Percentiles rank a stretch among this genome's conserved stretches.
Conservation (phyloP, 768 basidiomycete genomes). For the Boletus vinaceobasis region DNA sequence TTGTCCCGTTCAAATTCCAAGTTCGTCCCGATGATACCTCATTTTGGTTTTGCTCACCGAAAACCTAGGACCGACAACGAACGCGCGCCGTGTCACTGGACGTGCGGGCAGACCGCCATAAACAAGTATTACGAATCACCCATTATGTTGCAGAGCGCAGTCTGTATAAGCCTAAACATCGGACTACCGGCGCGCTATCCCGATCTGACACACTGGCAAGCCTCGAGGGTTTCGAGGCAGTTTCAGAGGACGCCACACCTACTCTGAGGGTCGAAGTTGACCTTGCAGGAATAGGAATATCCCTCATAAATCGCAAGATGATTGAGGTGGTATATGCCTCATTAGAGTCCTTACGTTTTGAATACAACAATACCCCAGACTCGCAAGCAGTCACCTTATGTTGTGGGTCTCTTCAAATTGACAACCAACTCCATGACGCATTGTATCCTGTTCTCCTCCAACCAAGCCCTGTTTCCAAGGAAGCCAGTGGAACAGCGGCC, state of each 20-base stretch:
- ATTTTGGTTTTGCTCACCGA: neutral
- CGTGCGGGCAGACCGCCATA: slow-evolving; percentile 83
- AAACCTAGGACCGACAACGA: slow-evolving; percentile 48
- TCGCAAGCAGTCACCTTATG: slow-evolving; percentile 79
- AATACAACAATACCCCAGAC: slow-evolving; percentile 75
- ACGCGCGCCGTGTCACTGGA: slow-evolving; percentile 80
- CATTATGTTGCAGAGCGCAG: slow-evolving; percentile 83
- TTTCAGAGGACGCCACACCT: slow-evolving; percentile 68
- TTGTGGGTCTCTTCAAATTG: slow-evolving; percentile 87
- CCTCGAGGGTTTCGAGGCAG: slow-evolving; percentile 79
- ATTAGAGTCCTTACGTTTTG: slow-evolving; percentile 72
- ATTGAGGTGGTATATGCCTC: slow-evolving; percentile 89
- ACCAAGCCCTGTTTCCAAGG: slow-evolving; percentile 82
- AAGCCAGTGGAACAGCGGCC: slow-evolving; percentile 70
- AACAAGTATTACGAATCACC: slow-evolving; percentile 82
- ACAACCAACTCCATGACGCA: slow-evolving; percentile 97
- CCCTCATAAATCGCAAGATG: slow-evolving; percentile 82
- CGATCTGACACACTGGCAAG: slow-evolving; percentile 69
- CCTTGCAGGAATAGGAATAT: slow-evolving; percentile 88
- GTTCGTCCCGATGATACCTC: slow-evolving; percentile 38
- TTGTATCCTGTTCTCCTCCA: slow-evolving; percentile 93
- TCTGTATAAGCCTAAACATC: slow-evolving; percentile 76
- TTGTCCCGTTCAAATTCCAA: slow-evolving; percentile 83
- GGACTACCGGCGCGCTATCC: slow-evolving; percentile 42
- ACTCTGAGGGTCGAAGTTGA: slow-evolving; percentile 67